phyloP scores from a whole-genome alignment of 805 yeast genomes.

The Henningerozyma blattae region DNA sequence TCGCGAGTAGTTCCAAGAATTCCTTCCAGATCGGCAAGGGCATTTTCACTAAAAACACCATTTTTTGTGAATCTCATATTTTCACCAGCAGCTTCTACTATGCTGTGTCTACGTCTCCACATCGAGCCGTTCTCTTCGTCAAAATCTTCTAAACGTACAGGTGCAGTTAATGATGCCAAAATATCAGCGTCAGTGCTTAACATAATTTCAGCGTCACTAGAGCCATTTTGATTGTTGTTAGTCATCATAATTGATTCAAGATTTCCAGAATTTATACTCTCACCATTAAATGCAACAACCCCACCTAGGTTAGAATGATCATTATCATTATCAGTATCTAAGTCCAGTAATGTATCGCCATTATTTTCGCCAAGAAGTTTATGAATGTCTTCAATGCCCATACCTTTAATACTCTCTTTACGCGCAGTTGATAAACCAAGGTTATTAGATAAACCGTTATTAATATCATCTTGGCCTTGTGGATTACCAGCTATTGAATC shows the following conservation, averaged over 20 bases:
- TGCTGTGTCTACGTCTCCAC: conserved; percentile 49
- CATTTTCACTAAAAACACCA: conserved; percentile 66
- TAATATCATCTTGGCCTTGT: no score
- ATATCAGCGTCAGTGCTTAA: conserved; percentile 19
- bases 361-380: conserved; percentile 19
- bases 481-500: not conserved
- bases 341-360: conserved; percentile 9
- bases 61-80: conserved; percentile 64
- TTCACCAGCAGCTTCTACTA: conserved; percentile 65
- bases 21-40: conserved; percentile 65
- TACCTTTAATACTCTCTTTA: conserved; percentile 17
- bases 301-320: not conserved
- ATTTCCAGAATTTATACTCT: no score
- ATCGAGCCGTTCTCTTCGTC: conserved; percentile 16
- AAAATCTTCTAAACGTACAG: conserved; percentile 16
- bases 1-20: conserved; percentile 18
- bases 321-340: conserved; percentile 3
- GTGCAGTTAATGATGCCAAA: conserved; percentile 24
- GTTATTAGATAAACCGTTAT: no score
- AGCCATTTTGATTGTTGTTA: conserved; percentile 2
- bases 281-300: not conserved
- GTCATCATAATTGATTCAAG: no score
- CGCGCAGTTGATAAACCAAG: not conserved
- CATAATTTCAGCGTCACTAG: conserved; percentile 3
- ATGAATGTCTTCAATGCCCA: conserved; percentile 23